Conservation (phyloP, 495 filamentous ascomycete genomes). For the Talaromyces trachyspermus region DNA sequence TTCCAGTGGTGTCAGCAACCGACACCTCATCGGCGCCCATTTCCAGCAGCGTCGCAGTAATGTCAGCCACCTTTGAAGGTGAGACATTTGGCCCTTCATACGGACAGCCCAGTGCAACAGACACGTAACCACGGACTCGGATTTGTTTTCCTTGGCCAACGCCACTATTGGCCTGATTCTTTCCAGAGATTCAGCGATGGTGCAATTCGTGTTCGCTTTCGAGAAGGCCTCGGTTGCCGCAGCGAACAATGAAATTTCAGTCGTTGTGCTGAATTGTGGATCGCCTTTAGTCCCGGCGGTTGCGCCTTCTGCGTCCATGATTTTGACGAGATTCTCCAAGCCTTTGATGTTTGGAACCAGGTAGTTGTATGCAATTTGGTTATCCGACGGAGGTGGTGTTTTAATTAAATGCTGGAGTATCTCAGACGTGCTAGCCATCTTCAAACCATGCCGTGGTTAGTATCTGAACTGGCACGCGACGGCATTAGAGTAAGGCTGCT, state of each 20-base stretch:
- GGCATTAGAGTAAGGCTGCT: no score
- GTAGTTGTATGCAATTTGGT: slow-evolving; percentile 81
- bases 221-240: slow-evolving; percentile 91
- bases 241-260: slow-evolving; percentile 86
- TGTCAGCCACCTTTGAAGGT: slow-evolving; percentile 71
- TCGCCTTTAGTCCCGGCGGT: slow-evolving; percentile 33
- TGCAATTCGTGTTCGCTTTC: slow-evolving; percentile 85
- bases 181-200: slow-evolving; percentile 70
- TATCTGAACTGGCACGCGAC: no score
- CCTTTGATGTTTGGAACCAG: slow-evolving; percentile 86
- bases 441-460: background rate
- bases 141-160: slow-evolving; percentile 63
- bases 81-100: slow-evolving; percentile 83
- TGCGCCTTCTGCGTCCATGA: slow-evolving; percentile 34
- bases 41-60: slow-evolving; percentile 74
- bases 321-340: slow-evolving; percentile 48
- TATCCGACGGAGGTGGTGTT: slow-evolving; percentile 47
- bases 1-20: slow-evolving; percentile 91
- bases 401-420: slow-evolving; percentile 69
- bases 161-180: slow-evolving; percentile 69
- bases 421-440: slow-evolving; percentile 90
- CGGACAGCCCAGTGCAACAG: slow-evolving; percentile 87
- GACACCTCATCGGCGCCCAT: slow-evolving; percentile 96
- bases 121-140: slow-evolving; percentile 86
- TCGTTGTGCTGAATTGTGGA: slow-evolving; percentile 27